Conservation (phyloP, 306 rosid genomes). For the Rosa chinensis region DNA sequence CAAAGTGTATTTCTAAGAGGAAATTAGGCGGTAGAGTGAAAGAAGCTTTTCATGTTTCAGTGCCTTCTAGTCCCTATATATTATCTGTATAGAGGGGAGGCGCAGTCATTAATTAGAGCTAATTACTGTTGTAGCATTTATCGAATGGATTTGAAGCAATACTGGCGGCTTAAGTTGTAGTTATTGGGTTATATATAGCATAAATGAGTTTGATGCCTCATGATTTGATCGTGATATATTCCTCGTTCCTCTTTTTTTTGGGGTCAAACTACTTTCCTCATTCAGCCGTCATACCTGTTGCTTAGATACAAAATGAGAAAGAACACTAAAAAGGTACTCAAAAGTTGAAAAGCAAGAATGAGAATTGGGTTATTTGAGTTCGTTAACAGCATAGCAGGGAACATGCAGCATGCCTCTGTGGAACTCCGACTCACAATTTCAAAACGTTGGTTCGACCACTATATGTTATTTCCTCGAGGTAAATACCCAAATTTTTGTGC, state of each 20-base stretch:
- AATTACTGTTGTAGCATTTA: neutral
- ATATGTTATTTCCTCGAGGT: neutral
- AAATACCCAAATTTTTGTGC: too few relatives aligned
- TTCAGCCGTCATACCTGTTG: neutral
- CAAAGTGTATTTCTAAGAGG: neutral
- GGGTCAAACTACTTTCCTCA: neutral
- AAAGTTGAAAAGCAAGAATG: neutral
- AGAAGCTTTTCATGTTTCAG: neutral
- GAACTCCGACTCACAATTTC: neutral
- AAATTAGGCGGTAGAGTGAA: neutral
- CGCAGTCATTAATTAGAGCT: neutral
- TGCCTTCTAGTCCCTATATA: neutral
- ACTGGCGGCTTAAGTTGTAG: neutral
- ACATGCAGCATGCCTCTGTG: neutral
- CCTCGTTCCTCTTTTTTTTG: neutral
- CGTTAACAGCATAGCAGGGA: neutral
- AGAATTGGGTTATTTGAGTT: neutral
- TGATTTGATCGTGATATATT: neutral
- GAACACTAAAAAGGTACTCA: neutral
- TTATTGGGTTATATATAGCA: neutral
- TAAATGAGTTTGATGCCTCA: neutral
- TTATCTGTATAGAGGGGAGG: neutral
- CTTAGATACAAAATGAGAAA: neutral
- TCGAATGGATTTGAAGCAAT: neutral
- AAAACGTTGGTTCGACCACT: neutral